A percentile compares a stretch with the other conserved stretches of the same genome.
Evolutionary conservation across 345 rosid species (phyloP).

Genomic region (Rhodomyrtus tomentosa): DNA sequence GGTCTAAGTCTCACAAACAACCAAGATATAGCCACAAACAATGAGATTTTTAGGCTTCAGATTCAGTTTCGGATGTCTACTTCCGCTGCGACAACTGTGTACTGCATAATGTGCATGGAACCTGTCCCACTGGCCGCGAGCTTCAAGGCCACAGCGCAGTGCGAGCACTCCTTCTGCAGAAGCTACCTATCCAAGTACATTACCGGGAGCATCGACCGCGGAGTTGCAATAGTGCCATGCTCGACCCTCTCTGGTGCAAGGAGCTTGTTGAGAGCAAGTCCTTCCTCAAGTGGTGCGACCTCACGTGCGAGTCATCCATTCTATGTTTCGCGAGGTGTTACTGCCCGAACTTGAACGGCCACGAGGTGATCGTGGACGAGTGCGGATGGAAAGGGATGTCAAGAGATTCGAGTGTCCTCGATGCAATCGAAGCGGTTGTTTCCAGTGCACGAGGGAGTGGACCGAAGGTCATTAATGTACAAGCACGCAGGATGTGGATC

Average conservation of each 20-base stretch:
- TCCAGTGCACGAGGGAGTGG: background rate
- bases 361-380: background rate
- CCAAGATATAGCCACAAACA: background rate
- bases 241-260: background rate
- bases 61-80: background rate
- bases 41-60: background rate
- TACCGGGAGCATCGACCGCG: background rate
- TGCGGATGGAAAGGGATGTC: background rate
- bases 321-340: background rate
- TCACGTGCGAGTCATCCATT: background rate
- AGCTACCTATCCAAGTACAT: background rate
- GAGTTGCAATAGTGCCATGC: background rate
- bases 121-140: background rate
- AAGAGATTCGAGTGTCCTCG: background rate
- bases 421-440: background rate
- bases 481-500: background rate
- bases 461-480: background rate
- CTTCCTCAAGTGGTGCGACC: background rate
- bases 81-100: background rate
- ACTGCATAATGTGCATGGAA: background rate
- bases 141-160: background rate
- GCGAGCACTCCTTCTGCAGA: background rate
- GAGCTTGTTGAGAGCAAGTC: background rate
- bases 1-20: background rate
- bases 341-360: background rate